Evolutionary conservation across 1,284 basidiomycete genomes (phyloP).

Genomic region (Polyporus tsugae): DNA sequence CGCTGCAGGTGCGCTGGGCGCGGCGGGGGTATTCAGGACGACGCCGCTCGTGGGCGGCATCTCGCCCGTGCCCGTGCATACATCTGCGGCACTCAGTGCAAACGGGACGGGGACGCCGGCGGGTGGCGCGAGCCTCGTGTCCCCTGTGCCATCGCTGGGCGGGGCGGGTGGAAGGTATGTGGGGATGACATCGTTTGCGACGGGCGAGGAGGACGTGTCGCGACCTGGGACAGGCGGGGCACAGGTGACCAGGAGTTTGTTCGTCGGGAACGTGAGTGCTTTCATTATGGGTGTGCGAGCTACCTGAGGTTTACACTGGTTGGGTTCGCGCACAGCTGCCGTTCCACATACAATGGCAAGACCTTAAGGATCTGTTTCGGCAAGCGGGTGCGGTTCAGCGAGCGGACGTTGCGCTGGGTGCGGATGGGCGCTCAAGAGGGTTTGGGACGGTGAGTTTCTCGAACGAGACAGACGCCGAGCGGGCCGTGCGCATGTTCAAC

Average conservation of each 20-base stretch:
- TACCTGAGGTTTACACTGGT: neutral
- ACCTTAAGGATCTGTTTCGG: conserved; percentile 92
- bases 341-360: conserved; percentile 97
- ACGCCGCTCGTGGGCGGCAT: conserved; percentile 22
- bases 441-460: conserved; percentile 91
- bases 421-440: conserved; percentile 86
- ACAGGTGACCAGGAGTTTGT: conserved; percentile 62
- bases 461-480: conserved; percentile 85
- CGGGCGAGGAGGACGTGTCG: conserved; percentile 24
- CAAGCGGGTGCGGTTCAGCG: conserved; percentile 88
- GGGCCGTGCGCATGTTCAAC: conserved; percentile 88
- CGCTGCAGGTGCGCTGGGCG: conserved; percentile 15
- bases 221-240: conserved; percentile 28
- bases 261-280: conserved; percentile 66
- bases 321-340: conserved; percentile 71
- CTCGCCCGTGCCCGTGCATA: conserved; percentile 20
- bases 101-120: conserved; percentile 19
- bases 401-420: conserved; percentile 87
- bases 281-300: neutral
- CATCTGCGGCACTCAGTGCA: conserved; percentile 16
- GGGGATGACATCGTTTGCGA: conserved; percentile 21
- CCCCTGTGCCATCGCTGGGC: conserved; percentile 20
- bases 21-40: conserved; percentile 24
- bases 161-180: conserved; percentile 9
- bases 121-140: conserved; percentile 14